These are phyloP conservation scores for Xanthoparmelia taractica DNA, from an alignment of 495 filamentous ascomycete genomes.

Conservation along the genomic window DNA sequence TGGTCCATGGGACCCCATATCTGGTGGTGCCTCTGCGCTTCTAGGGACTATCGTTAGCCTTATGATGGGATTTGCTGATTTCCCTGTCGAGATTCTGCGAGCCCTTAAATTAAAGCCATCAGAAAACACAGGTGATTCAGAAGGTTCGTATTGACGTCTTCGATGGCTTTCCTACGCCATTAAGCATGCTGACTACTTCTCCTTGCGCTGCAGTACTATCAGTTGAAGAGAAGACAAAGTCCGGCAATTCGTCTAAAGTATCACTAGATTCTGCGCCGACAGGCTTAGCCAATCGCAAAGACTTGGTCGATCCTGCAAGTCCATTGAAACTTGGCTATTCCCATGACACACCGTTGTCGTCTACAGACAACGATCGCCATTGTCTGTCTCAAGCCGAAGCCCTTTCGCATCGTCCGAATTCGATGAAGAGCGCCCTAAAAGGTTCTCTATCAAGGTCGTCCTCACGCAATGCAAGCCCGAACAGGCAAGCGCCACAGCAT, in stretches of 20 bases:
- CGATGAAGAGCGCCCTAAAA: slow-evolving; percentile 13
- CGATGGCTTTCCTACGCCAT: no score
- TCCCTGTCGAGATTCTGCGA: slow-evolving; percentile 61
- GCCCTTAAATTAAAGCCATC: slow-evolving; percentile 42
- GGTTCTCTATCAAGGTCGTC: slow-evolving; percentile 14
- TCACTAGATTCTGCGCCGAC: slow-evolving; percentile 10
- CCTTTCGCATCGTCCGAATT: slow-evolving; percentile 3
- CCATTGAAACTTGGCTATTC: not conserved
- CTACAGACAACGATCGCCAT: not conserved
- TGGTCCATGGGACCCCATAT: slow-evolving; percentile 63
- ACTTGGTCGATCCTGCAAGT: not conserved
- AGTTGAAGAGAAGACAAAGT: slow-evolving; percentile 4
- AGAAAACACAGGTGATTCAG: slow-evolving; percentile 7
- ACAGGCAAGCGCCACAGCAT: slow-evolving; percentile 7
- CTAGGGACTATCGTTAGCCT: slow-evolving; percentile 67
- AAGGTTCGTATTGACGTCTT: not conserved
- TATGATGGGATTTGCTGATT: slow-evolving; percentile 72
- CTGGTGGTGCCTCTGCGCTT: slow-evolving; percentile 63
- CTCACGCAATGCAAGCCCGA: slow-evolving; percentile 17
- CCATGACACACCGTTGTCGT: slow-evolving; percentile 3
- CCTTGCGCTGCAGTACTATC: not conserved
- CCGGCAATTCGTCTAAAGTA: slow-evolving; percentile 9
- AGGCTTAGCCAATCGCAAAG: not conserved
- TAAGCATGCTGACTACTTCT: not conserved
- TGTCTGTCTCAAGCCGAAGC: not conserved